A percentile compares a stretch with the other conserved stretches of the same genome.
Evolutionary conservation across 164 flowering plant species (phyloP).

Genomic region (Vitis amurensis): DNA sequence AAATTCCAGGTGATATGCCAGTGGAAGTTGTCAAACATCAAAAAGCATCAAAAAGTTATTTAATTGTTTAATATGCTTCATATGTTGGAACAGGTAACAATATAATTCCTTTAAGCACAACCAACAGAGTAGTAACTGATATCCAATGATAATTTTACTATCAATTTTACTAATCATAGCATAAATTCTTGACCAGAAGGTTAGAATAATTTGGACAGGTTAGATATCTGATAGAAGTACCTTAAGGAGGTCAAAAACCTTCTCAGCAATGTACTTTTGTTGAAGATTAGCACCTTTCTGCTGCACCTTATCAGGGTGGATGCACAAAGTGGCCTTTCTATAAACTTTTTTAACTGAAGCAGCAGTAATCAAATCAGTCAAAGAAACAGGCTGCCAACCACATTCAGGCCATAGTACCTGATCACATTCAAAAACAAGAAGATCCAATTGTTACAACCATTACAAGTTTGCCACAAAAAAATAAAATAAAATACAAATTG

Average conservation of each 20-base stretch:
- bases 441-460: not conserved
- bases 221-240: not conserved
- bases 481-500: no score
- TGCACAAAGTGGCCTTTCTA: slow-evolving; percentile 10
- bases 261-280: slow-evolving; percentile 10
- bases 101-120: not conserved
- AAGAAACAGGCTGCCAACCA: slow-evolving; percentile 15
- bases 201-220: not conserved
- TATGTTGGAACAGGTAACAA: not conserved
- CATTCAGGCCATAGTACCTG: slow-evolving; percentile 9
- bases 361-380: slow-evolving; percentile 8
- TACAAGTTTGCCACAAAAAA: no score
- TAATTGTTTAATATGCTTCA: not conserved
- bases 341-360: slow-evolving; percentile 14
- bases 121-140: no score
- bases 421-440: slow-evolving; percentile 1
- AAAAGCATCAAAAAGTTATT: not conserved
- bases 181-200: not conserved
- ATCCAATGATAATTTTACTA: no score
- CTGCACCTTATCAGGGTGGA: slow-evolving; percentile 18
- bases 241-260: slow-evolving; percentile 15
- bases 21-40: not conserved
- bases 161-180: not conserved
- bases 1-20: not conserved
- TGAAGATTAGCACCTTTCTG: slow-evolving; percentile 14